These are phyloP conservation scores for Lactarius psammicola DNA, from an alignment of 768 basidiomycete species.

Conservation along the genomic window DNA sequence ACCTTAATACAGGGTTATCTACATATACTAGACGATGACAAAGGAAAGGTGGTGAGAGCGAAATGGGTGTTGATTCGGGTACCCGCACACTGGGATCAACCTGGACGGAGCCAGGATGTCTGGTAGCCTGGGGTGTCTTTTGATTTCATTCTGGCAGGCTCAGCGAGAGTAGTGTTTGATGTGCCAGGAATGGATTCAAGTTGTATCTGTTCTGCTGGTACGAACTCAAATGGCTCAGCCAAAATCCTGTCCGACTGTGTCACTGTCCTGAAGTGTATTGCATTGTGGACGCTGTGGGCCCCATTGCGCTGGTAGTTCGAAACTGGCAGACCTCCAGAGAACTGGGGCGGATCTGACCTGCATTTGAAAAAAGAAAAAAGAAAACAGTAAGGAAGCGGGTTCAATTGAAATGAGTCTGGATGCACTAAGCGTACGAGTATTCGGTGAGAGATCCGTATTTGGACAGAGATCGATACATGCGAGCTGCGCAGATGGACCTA, in stretches of 20 bases:
- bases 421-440: conserved; percentile 10
- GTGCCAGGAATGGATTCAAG: neutral
- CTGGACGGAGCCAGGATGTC: no score
- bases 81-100: no score
- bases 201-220: neutral
- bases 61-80: no score
- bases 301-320: neutral
- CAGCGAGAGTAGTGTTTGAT: neutral
- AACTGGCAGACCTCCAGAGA: neutral
- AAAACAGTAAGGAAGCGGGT: neutral
- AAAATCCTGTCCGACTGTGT: neutral
- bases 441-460: conserved; percentile 9
- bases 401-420: no score
- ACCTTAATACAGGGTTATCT: no score
- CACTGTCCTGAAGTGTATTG: neutral
- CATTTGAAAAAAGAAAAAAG: no score
- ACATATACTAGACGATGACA: no score
- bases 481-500: conserved; percentile 13
- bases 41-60: no score
- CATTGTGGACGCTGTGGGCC: neutral
- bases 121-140: neutral
- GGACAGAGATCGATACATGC: no score
- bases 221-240: neutral
- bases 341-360: neutral
- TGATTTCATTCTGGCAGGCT: neutral